Base-by-base conservation (phyloP, 331 rosid genomes). In the Phaseolus coccineus region DNA sequence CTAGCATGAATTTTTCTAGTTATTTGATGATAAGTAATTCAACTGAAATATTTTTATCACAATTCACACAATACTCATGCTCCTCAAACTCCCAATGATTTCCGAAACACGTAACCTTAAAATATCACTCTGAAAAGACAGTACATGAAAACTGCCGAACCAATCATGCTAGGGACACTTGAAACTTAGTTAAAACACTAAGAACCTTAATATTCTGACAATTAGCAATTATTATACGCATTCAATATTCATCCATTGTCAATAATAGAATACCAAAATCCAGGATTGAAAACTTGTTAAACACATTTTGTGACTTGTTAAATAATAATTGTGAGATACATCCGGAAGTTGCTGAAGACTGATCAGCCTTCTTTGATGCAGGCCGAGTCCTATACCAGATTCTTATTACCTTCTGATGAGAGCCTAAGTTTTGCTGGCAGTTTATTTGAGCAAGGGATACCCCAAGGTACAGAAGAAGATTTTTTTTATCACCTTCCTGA, bases 221-320 rank as follows among this genome's bases (percentile, higher is more conserved):
- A 62, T 7, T 50, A 56, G 10, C 63, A 56, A 31, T 30, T 11
- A 2, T 46, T 50, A 22, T 8, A 31, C 30, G 64, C 39, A 39
- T 63, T 37, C 22, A 63, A 64, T 48, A 71, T 72, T 47, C 39
- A 63, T 52, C 28, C 37, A 12, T 51, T 52, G 50, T 53, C 37
- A 28, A 40, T 57, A 33, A 19, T 16, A 15, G 22, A 73, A 80
- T 27, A 65, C 42, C 62, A 73, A 53, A 82, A 77, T 37, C 63
- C 22, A 51, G 37, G 53, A 77, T 51, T 50, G 52, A 76, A 68
- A 70, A n/a, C 66, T 69, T 76, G 31, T 3, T 28, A 12, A 40
- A 62, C 69, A 70, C 11, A 70, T 14, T 53, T 25, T 30, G 8
- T 51, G 58, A 73, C 16, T 15, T 55, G 46, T 12, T 67, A 55